Evolutionary conservation across 148 eudicot species (phyloP), one percentile per base, ranked within the genome.

Genomic region (Heliosperma pusillum): DNA sequence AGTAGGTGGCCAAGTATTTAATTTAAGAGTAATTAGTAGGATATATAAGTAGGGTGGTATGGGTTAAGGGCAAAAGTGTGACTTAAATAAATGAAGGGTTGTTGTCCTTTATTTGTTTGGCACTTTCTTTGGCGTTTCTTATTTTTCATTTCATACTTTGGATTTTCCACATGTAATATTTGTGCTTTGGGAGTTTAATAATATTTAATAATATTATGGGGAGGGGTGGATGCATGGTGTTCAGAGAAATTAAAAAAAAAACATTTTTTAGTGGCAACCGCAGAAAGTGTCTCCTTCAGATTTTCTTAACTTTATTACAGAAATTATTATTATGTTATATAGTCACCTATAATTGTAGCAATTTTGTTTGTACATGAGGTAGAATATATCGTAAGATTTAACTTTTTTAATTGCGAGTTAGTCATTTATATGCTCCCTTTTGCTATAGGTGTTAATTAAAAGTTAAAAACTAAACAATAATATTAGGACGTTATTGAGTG

Each of bases 71-170:
- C 12, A n/a, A 30, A 72, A 71, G 56, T 72, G 73, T 72, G 76
- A 78, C 76, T 71, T 63, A 40, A 72, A 52, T 33, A 33, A 45
- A 74, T 52, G 60, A 21, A 69, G 74, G 70, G 72, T 74, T 50
- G 55, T 13, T 50, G 55, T 74, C 52, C 77, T 17, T 62, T 70
- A 52, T 65, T 44, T 27, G 6, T 59, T 25, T 70, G 82, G 75
- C 78, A 80, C 33, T 40, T 79, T 79, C 82, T 40, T 69, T 25
- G 65, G 73, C 57, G 72, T 63, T 80, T 80, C 81, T 33, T 44
- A 6, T 30, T 1, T 66, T 13, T 26, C 33, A 5, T 1, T 66
- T 56, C 47, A 66, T 36, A 33, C 55, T 11, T 44, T 53, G 42
- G 16, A 58, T 30, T 27, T 71, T 76, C 61, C 72, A 71, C 73